Conservation (phyloP, 2,329 filamentous ascomycete species). For the Botrytis galanthina region DNA sequence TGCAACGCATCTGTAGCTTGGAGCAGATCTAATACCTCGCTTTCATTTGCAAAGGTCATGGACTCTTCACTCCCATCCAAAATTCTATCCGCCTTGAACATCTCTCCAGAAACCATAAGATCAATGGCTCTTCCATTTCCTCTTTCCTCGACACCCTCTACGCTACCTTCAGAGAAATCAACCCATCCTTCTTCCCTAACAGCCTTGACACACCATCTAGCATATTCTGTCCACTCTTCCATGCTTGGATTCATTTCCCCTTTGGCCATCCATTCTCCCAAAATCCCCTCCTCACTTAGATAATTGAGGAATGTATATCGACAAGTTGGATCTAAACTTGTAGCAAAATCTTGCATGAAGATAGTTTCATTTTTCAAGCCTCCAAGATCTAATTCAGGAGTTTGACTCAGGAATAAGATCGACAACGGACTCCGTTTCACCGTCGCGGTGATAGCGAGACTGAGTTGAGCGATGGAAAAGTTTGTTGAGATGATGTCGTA, state of each 20-base stretch:
- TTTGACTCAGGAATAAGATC: neutral
- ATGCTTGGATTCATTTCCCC: constrained; percentile 2
- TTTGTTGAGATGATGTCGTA: constrained; percentile 13
- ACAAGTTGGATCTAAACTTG: constrained; percentile 16
- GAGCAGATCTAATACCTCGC: neutral
- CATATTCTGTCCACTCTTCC: constrained; percentile 13
- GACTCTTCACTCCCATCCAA: neutral
- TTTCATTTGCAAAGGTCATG: neutral
- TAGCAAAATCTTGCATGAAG: constrained; percentile 17
- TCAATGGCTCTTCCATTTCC: neutral
- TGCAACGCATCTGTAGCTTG: neutral
- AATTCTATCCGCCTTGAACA: constrained; percentile 1
- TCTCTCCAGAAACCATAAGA: constrained; percentile 10
- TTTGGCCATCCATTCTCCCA: constrained; percentile 12
- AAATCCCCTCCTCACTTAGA: constrained; percentile 8
- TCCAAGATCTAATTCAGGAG: neutral
- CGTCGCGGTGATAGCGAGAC: constrained; percentile 14
- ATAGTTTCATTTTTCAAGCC: neutral
- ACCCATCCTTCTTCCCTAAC: constrained; percentile 2
- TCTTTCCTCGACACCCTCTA: neutral
- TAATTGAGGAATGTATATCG: constrained; percentile 19
- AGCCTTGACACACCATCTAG: neutral
- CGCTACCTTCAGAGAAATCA: neutral
- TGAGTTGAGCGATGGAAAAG: constrained; percentile 12
- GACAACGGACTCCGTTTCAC: constrained; percentile 2